Evolutionary conservation across 2,329 filamentous ascomycete species (phyloP).

Genomic region (Monosporascus sp.): DNA sequence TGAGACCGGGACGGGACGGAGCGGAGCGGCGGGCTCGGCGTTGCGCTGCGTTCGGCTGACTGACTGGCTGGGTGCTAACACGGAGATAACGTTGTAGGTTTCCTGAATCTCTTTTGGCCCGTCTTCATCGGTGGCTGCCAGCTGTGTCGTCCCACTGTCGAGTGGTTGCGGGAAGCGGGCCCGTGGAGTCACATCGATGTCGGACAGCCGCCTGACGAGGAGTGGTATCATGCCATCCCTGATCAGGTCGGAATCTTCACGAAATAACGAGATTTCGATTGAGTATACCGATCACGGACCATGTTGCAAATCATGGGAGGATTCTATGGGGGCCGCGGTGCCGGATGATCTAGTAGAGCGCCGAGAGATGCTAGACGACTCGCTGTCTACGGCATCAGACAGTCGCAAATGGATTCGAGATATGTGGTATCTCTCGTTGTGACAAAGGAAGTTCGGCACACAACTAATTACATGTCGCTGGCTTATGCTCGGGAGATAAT

Average conservation of each 20-base stretch:
- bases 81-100: conserved; percentile 26
- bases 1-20: neutral
- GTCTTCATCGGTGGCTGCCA: conserved; percentile 46
- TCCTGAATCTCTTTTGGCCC: conserved; percentile 49
- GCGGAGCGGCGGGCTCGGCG: too few relatives aligned
- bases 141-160: conserved; percentile 42
- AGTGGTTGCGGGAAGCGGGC: conserved; percentile 41
- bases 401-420: too few relatives aligned
- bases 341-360: too few relatives aligned
- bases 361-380: too few relatives aligned
- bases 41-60: neutral
- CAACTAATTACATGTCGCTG: too few relatives aligned
- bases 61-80: neutral
- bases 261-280: conserved; percentile 31
- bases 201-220: conserved; percentile 32
- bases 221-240: conserved; percentile 38
- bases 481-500: too few relatives aligned
- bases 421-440: too few relatives aligned
- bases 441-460: too few relatives aligned
- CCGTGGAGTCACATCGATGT: conserved; percentile 47
- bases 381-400: too few relatives aligned
- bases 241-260: conserved; percentile 48
- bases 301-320: too few relatives aligned
- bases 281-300: too few relatives aligned
- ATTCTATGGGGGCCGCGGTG: too few relatives aligned